These are phyloP conservation scores for Exophiala mesophila DNA, from an alignment of 2,329 filamentous ascomycete genomes.

Conservation along the genomic window DNA sequence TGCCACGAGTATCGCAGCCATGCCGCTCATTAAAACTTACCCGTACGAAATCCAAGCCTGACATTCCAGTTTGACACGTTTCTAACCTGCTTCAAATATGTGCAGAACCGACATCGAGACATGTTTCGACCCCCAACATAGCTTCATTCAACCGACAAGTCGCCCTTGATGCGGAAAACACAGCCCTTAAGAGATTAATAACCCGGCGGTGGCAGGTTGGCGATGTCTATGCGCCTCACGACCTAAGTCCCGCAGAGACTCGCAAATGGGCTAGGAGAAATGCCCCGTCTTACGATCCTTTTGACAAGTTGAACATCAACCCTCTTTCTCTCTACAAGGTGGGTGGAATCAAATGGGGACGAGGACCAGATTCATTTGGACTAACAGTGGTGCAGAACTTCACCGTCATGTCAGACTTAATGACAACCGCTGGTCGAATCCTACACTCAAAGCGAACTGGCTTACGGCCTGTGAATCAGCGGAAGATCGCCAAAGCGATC, in stretches of 20 bases:
- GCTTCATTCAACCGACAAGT: conserved; percentile 26
- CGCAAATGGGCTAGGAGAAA: conserved; percentile 66
- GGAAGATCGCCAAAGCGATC: conserved; percentile 88
- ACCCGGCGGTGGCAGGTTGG: conserved; percentile 68
- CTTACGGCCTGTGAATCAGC: conserved; percentile 81
- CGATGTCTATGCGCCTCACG: conserved; percentile 86
- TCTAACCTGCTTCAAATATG: no score
- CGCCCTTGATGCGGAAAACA: conserved; percentile 34
- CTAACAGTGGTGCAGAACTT: conserved; percentile 68
- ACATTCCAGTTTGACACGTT: no score
- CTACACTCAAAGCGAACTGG: conserved; percentile 70
- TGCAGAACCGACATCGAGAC: no score
- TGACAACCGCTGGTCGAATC: conserved; percentile 80
- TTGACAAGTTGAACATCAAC: conserved; percentile 74
- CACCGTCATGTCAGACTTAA: conserved; percentile 82
- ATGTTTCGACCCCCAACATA: not conserved
- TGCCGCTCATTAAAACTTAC: not conserved
- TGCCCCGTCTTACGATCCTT: conserved; percentile 60
- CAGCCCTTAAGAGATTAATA: conserved; percentile 37
- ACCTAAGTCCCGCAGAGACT: conserved; percentile 73
- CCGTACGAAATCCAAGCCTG: not conserved
- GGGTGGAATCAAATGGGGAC: conserved; percentile 32
- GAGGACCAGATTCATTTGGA: no score
- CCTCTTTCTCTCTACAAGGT: conserved; percentile 87
- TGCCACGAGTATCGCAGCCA: not conserved